A percentile compares a stretch with the other conserved stretches of the same genome.
These are phyloP conservation scores for Domatiomyces catenatus DNA, from an alignment of 2,329 filamentous ascomycete species.

Conservation along the genomic window DNA sequence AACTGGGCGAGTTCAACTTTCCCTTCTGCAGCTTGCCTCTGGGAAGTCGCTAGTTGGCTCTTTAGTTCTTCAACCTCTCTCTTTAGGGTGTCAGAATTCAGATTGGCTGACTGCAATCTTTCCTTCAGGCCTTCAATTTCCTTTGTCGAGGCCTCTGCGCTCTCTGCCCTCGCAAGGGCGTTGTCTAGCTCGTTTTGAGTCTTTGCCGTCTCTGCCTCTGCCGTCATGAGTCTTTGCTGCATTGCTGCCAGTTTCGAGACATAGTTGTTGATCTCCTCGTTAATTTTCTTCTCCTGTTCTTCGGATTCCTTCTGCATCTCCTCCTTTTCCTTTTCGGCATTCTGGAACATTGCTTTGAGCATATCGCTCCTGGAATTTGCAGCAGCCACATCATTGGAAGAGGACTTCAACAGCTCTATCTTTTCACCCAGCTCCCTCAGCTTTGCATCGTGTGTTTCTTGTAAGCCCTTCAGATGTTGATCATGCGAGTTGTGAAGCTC, in stretches of 20 bases:
- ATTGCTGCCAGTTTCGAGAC: constrained; percentile 10
- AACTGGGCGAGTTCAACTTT: constrained; percentile 21
- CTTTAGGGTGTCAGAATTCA: background rate
- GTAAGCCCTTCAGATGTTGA: constrained; percentile 10
- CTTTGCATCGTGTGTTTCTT: constrained; percentile 8
- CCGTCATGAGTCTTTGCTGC: constrained; percentile 8
- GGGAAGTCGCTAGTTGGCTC: background rate
- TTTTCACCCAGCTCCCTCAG: constrained; percentile 10
- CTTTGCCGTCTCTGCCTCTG: constrained; percentile 8
- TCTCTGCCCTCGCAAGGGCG: constrained; percentile 2
- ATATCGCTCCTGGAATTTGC: constrained; percentile 1
- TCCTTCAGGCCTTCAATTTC: constrained; percentile 8
- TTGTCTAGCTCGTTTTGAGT: constrained; percentile 5
- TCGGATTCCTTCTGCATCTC: constrained; percentile 10
- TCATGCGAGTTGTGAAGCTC: constrained; percentile 10
- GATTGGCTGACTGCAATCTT: background rate
- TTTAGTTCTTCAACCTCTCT: background rate
- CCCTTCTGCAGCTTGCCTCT: constrained; percentile 7
- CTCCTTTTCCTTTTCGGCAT: constrained; percentile 4
- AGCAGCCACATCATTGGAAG: constrained; percentile 7
- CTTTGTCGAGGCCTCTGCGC: constrained; percentile 4
- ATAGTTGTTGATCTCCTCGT: constrained; percentile 8
- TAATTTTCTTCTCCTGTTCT: constrained; percentile 7
- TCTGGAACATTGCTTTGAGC: constrained; percentile 5
- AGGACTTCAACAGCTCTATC: constrained; percentile 4